Base-by-base conservation (phyloP, 2,329 filamentous ascomycete genomes). In the Anisogramma anomala region DNA sequence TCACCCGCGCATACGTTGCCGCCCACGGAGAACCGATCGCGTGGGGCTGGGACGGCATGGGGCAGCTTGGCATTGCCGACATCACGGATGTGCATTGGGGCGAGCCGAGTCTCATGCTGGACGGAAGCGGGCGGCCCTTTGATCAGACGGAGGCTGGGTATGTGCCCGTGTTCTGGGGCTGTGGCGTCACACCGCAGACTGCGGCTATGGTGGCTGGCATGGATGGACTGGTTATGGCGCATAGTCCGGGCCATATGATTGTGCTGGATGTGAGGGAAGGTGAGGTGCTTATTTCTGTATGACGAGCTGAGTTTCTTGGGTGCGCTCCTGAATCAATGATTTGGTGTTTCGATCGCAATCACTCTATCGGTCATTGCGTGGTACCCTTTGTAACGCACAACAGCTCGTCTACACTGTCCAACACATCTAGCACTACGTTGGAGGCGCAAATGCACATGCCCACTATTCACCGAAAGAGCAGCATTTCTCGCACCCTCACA, bases 11-110 rank as follows among this genome's bases (percentile, higher is more conserved):
- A 7, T 82, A 71, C 55, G 55, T 62, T 7, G 58, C 65, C 2
- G 78, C 75, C 3, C 77, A 82, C 50, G 77, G 77, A 2, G 77
- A 81, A 58, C 74, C 74, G 1, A 60, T 82, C 11, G 74, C 71
- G 3, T 82, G 74, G 74, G 77, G 74, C 0, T 82, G 75, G 74
- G 67, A 77, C 3, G 71, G 67, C 0, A 55, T 71, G 8, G 51
- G 56, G 46, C 50, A 50, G 23, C 50, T 82, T 33, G 77, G 77
- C 0, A 74, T 82, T 41, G 37, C 48, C 34, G 64, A 79, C 53
- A 61, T 79, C 8, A 56, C 64, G 31, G 44, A 32, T 6, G 71
- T 71, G 1, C 67, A 80, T 38, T 82, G 72, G 67, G 77, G 77
- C 1, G 72, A 79, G 44, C 59, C 44, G 44, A 61, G 52, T 41